Evolutionary conservation across 179 eudicot genomes (phyloP).

Genomic region (Beta macrorhiza): DNA sequence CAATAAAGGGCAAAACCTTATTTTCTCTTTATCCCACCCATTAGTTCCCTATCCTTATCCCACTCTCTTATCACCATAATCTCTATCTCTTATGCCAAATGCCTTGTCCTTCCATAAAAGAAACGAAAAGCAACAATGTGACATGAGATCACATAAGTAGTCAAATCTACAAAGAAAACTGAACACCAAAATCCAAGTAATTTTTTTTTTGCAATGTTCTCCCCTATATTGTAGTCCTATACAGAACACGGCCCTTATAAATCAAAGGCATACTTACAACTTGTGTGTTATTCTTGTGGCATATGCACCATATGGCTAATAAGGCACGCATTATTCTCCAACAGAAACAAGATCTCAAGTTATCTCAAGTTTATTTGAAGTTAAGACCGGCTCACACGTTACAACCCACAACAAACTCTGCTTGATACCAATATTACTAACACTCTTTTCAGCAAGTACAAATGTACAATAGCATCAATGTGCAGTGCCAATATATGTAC

Average conservation of each 20-base stretch:
- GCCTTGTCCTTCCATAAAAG: background rate
- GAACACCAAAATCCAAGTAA: background rate
- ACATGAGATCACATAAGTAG: background rate
- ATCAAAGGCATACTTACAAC: background rate
- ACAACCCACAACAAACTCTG: background rate
- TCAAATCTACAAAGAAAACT: too few relatives aligned
- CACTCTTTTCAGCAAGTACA: background rate
- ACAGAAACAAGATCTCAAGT: too few relatives aligned
- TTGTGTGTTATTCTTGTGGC: too few relatives aligned
- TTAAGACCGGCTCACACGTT: background rate
- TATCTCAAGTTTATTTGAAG: background rate
- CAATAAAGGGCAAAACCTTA: too few relatives aligned
- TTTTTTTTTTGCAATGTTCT: background rate
- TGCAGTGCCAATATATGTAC: background rate
- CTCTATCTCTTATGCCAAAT: too few relatives aligned
- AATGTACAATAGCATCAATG: background rate
- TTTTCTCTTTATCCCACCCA: too few relatives aligned
- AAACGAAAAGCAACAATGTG: background rate
- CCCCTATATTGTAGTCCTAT: background rate
- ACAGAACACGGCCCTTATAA: background rate
- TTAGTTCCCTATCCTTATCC: too few relatives aligned
- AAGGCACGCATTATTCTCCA: background rate
- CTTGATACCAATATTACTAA: background rate
- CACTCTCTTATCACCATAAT: too few relatives aligned
- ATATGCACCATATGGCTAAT: background rate